These are phyloP conservation scores for Candida caryicola DNA, from an alignment of 805 yeast species.

Conservation along the genomic window DNA sequence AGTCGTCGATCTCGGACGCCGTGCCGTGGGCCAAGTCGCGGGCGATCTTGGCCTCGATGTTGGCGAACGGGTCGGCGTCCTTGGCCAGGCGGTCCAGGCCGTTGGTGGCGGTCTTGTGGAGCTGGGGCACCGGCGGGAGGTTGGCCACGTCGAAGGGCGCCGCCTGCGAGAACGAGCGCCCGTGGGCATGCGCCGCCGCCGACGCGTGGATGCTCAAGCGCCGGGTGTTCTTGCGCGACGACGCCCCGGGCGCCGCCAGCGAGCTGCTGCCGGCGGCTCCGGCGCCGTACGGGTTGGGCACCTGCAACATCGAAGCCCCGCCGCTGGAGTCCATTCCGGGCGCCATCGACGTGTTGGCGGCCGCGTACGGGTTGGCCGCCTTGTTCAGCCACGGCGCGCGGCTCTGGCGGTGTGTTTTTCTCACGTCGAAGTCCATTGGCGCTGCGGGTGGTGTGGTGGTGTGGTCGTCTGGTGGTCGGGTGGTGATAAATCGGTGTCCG, in stretches of 20 bases:
- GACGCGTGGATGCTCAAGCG: constrained; percentile 38
- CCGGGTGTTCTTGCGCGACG: constrained; percentile 21
- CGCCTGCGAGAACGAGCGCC: constrained; percentile 21
- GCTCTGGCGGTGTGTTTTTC: constrained; percentile 36
- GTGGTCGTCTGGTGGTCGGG: too few species aligned
- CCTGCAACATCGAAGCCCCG: constrained; percentile 4
- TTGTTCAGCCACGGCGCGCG: constrained; percentile 42
- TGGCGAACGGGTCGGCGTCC: constrained; percentile 7
- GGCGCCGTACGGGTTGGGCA: constrained; percentile 16
- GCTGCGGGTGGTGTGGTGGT: too few species aligned
- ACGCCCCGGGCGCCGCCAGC: too few species aligned
- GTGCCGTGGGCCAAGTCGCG: constrained; percentile 58
- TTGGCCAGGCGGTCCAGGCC: constrained; percentile 6
- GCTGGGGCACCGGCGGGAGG: constrained; percentile 32
- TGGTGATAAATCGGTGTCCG: too few species aligned
- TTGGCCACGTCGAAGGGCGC: constrained; percentile 20
- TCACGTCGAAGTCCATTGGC: constrained; percentile 29
- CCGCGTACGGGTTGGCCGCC: constrained; percentile 27
- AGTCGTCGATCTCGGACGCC: constrained; percentile 69
- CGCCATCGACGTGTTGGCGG: constrained; percentile 13
- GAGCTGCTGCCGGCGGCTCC: not conserved
- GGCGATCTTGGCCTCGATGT: constrained; percentile 16
- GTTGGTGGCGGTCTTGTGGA: constrained; percentile 9
- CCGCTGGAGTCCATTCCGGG: not conserved
- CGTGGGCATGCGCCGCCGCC: constrained; percentile 33